These are phyloP conservation scores for Monilinia laxa DNA, from an alignment of 2,329 filamentous ascomycete species.

Conservation along the genomic window DNA sequence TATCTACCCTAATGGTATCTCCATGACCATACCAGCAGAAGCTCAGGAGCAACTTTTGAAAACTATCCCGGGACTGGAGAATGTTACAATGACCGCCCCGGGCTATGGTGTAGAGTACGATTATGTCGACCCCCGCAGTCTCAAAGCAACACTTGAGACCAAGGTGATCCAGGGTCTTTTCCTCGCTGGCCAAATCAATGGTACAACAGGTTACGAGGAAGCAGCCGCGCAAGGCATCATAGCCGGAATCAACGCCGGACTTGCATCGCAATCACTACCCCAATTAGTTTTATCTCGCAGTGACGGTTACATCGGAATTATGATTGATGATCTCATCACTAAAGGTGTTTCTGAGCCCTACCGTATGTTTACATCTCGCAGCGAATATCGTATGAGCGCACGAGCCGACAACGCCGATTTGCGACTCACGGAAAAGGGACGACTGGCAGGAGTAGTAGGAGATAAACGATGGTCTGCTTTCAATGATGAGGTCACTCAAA, in stretches of 20 bases:
- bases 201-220: slow-evolving; percentile 97
- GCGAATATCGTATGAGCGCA: slow-evolving; percentile 90
- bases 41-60: slow-evolving; percentile 83
- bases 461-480: slow-evolving; percentile 75
- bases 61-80: slow-evolving; percentile 83
- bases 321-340: slow-evolving; percentile 96
- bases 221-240: slow-evolving; percentile 90
- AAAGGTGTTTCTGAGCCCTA: slow-evolving; percentile 97
- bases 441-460: slow-evolving; percentile 73
- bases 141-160: slow-evolving; percentile 88
- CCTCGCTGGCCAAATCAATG: slow-evolving; percentile 95
- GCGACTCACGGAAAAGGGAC: slow-evolving; percentile 77
- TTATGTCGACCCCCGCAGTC: slow-evolving; percentile 89
- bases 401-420: slow-evolving; percentile 92
- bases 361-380: slow-evolving; percentile 95
- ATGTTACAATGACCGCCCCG: slow-evolving; percentile 87
- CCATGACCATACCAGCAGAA: slow-evolving; percentile 91
- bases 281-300: slow-evolving; percentile 71
- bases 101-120: slow-evolving; percentile 99
- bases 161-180: slow-evolving; percentile 87
- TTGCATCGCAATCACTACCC: slow-evolving; percentile 65
- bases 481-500: slow-evolving; percentile 62
- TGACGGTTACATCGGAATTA: slow-evolving; percentile 95
- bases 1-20: slow-evolving; percentile 94
- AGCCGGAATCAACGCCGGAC: slow-evolving; percentile 89